These are phyloP conservation scores for Boletus patriciae DNA, from an alignment of 768 basidiomycete species.

Conservation along the genomic window DNA sequence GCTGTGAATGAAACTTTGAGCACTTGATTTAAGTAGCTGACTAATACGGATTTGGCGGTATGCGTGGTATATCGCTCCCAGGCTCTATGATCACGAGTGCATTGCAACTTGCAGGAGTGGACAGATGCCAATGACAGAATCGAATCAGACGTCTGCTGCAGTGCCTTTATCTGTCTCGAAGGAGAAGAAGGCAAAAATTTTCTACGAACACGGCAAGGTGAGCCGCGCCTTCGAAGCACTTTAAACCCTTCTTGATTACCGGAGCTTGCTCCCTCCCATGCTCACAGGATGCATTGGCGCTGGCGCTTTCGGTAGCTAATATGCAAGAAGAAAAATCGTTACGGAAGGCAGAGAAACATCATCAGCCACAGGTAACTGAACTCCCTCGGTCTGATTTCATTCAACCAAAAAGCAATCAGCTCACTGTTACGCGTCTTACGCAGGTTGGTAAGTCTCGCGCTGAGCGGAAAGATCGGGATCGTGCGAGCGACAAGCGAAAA, in stretches of 20 bases:
- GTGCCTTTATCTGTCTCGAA: slow-evolving; percentile 24
- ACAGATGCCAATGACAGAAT: slow-evolving; percentile 26
- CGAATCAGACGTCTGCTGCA: slow-evolving; percentile 22
- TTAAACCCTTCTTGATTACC: slow-evolving; percentile 20
- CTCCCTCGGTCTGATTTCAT: slow-evolving; percentile 6
- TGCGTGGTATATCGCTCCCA: slow-evolving; percentile 1
- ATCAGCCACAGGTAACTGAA: slow-evolving; percentile 38
- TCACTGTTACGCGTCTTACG: slow-evolving; percentile 13
- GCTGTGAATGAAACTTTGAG: slow-evolving; percentile 11
- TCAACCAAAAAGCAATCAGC: slow-evolving; percentile 18
- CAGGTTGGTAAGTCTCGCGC: slow-evolving; percentile 32
- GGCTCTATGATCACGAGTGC: slow-evolving; percentile 20
- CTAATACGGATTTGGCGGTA: slow-evolving; percentile 14
- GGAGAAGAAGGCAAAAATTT: slow-evolving; percentile 29
- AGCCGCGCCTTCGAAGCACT: slow-evolving; percentile 17
- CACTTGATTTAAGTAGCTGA: slow-evolving; percentile 14
- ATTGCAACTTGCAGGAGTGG: slow-evolving; percentile 7
- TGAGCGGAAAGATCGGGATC: slow-evolving; percentile 28
- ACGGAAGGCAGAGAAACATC: slow-evolving; percentile 41
- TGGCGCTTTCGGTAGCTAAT: slow-evolving; percentile 49
- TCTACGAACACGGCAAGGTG: slow-evolving; percentile 36
- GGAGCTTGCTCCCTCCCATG: slow-evolving; percentile 16
- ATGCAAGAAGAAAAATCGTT: slow-evolving; percentile 46
- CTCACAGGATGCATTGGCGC: slow-evolving; percentile 44
- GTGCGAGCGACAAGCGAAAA: slow-evolving; percentile 33